Base-by-base conservation (phyloP, 1,284 basidiomycete species). In the Cronartium quercuum region DNA sequence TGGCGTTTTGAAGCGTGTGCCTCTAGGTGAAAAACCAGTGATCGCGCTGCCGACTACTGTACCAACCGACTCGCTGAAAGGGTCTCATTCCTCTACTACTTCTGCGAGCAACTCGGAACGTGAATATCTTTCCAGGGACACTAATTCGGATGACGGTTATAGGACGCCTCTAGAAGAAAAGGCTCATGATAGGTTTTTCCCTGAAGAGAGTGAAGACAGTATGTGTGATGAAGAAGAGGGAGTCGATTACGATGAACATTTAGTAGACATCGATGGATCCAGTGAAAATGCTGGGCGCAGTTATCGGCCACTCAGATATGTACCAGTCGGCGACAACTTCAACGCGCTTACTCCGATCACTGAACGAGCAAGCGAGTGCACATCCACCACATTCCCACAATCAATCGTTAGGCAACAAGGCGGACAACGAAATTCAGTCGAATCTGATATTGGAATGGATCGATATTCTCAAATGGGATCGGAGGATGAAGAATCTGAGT, bases 281-380 rank as follows among this genome's bases (percentile, higher is more conserved):
- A 51, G 65, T 65, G 34, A 41, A 73, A 44, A 37, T 18, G 40
- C 29, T 35, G 60, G 62, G 18, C 61, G 41, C 35, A 64, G 62
- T 4, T 24, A 40, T 21, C 42, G 69, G 5, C 69, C 69, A 38
- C 64, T 74, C 21, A 62, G 64, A 35, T 74, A 66, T 74, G 42
- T 74, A 58, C 71, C 63, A 6, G 64, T 35, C 6, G 71, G 71
- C 92, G 82, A 88, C 40, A 73, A 68, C 71, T 78, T 81, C 71
- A 78, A 91, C 79, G 87, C 91, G 70, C 92, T 97, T 91, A 96
- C 94, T 10, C 94, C 94, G 0, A 95, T 97, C 80, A 91, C 91
- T 3, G 94, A 97, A 82, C 86, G 93, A 51, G 96, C 94, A 5
- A 87, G 87, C 79, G 94, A 97, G 81, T 93, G 86, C 80, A 91